A percentile compares a stretch with the other conserved stretches of the same genome.
Conservation (phyloP, 1,284 basidiomycete species). For the Leccinum olivaceoglutinosum region DNA sequence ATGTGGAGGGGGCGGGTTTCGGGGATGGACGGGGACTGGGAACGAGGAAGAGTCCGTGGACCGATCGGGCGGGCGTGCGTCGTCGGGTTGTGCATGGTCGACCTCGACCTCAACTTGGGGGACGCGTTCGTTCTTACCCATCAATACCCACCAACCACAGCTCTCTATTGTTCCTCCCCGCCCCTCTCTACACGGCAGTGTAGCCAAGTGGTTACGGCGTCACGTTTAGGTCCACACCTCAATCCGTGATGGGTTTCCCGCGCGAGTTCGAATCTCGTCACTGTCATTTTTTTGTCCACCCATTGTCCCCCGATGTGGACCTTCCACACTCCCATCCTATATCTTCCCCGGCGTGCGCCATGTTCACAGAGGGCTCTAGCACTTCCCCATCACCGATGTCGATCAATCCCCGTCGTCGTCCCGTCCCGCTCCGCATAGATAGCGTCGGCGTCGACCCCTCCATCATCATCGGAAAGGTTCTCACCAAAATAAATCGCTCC, state of each 20-base stretch:
- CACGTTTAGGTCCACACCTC: constrained; percentile 44
- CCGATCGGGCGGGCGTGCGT: constrained; percentile 47
- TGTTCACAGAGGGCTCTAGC: constrained; percentile 13
- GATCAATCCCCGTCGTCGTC: constrained; percentile 27
- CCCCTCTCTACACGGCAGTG: constrained; percentile 35
- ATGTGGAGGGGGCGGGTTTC: constrained; percentile 38
- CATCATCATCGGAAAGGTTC: constrained; percentile 46
- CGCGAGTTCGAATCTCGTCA: constrained; percentile 63
- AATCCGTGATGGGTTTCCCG: constrained; percentile 56
- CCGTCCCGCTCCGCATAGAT: constrained; percentile 30
- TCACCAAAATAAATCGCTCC: constrained; percentile 45
- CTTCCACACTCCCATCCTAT: constrained; percentile 6
- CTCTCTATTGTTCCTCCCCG: neutral
- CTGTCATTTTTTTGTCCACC: constrained; percentile 35
- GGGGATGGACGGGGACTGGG: constrained; percentile 43
- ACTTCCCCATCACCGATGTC: constrained; percentile 22
- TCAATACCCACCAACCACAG: neutral
- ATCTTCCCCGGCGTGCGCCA: neutral
- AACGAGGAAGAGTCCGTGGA: constrained; percentile 44
- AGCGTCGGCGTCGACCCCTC: constrained; percentile 43
- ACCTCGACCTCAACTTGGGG: constrained; percentile 8
- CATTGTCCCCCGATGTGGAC: constrained; percentile 16
- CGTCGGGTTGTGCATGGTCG: constrained; percentile 32
- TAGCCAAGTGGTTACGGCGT: constrained; percentile 62
- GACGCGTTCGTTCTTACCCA: constrained; percentile 3